phyloP scores from a whole-genome alignment of 2,329 filamentous ascomycete species.

The Fusarium sp. region DNA sequence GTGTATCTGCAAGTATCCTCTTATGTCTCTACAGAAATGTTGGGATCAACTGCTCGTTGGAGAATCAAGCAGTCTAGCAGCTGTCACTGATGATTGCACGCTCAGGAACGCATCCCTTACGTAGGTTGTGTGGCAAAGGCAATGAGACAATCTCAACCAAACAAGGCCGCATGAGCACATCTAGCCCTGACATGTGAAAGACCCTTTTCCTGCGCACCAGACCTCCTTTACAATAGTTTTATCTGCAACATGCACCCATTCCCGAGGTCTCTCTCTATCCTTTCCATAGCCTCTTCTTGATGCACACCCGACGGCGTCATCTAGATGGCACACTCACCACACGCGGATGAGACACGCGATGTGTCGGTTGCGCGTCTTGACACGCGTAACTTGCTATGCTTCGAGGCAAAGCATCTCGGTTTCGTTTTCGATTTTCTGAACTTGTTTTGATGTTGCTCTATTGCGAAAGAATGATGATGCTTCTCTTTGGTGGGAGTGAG shows the following conservation, averaged over 20 bases:
- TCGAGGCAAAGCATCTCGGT: neutral
- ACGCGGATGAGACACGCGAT: conserved; percentile 18
- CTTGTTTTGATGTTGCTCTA: neutral
- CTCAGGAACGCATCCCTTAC: conserved; percentile 32
- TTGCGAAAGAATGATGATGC: neutral
- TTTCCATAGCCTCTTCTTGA: neutral
- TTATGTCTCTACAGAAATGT: neutral
- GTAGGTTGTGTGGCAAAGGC: conserved; percentile 34
- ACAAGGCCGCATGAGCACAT: conserved; percentile 14
- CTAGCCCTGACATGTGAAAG: conserved; percentile 31
- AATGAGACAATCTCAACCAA: conserved; percentile 37
- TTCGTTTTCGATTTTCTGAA: conserved; percentile 12
- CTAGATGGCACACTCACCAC: conserved; percentile 13
- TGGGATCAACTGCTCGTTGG: conserved; percentile 14
- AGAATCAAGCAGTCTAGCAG: conserved; percentile 27
- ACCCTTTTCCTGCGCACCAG: conserved; percentile 16
- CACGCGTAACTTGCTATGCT: conserved; percentile 13
- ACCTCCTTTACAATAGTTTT: conserved; percentile 12
- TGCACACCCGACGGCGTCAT: neutral
- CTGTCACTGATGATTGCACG: conserved; percentile 19
- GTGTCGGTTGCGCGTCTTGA: conserved; percentile 22
- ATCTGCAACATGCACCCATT: conserved; percentile 1
- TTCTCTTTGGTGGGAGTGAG: neutral
- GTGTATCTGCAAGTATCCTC: conserved; percentile 15
- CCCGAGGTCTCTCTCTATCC: neutral